Percentiles rank a stretch among this genome's conserved stretches.
phyloP scores from a whole-genome alignment of 176 grass and related monocot species.

The Puccinellia tenuiflora region DNA sequence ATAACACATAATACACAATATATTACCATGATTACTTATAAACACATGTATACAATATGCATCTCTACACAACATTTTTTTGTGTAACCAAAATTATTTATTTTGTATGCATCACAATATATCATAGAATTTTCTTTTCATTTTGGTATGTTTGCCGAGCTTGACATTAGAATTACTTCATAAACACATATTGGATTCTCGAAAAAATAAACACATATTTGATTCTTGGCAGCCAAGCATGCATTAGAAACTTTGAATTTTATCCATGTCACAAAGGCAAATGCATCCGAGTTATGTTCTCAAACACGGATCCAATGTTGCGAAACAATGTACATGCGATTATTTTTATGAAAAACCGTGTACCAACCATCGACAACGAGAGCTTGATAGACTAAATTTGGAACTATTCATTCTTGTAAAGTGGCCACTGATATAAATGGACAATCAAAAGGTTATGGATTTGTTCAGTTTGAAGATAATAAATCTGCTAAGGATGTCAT shows the following conservation, averaged over 20 bases:
- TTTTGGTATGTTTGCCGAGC: background rate
- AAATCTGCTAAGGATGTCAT: background rate
- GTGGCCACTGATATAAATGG: slow-evolving; percentile 33
- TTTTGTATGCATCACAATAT: too few species aligned
- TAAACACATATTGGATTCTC: background rate
- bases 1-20: background rate
- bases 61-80: too few species aligned
- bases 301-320: slow-evolving; percentile 28
- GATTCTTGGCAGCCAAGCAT: slow-evolving; percentile 22
- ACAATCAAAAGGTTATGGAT: slow-evolving; percentile 40
- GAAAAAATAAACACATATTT: too few species aligned
- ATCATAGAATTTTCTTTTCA: background rate
- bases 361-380: slow-evolving; percentile 35
- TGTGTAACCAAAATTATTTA: too few species aligned
- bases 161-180: background rate
- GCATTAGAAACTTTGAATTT: slow-evolving; percentile 48
- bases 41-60: too few species aligned
- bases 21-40: too few species aligned
- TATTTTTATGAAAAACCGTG: slow-evolving; percentile 48
- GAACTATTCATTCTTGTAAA: slow-evolving; percentile 45
- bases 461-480: slow-evolving; percentile 40
- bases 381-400: slow-evolving; percentile 14
- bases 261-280: slow-evolving; percentile 24
- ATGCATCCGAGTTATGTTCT: slow-evolving; percentile 43
- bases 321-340: slow-evolving; percentile 37